phyloP scores from a whole-genome alignment of 495 filamentous ascomycete genomes.

The Tuber magnatum region DNA sequence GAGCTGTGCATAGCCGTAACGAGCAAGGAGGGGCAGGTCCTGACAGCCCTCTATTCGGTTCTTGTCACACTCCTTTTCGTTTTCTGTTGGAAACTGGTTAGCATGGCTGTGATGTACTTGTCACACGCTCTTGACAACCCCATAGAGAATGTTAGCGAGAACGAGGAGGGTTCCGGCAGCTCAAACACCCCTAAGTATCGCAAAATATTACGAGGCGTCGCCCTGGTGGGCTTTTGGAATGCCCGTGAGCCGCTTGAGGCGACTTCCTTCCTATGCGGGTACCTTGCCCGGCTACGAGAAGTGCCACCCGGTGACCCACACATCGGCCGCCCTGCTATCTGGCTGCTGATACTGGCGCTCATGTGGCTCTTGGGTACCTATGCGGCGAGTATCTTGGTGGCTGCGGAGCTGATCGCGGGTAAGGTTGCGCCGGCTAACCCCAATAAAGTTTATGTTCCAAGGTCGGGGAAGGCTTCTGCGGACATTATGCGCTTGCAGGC shows the following conservation, averaged over 20 bases:
- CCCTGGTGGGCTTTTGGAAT: not conserved
- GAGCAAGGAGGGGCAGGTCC: not conserved
- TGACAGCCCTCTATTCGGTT: not conserved
- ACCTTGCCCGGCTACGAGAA: not conserved
- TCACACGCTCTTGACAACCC: not conserved
- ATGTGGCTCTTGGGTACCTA: not conserved
- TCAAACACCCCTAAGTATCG: not conserved
- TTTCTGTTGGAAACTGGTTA: not conserved
- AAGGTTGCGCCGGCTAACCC: not conserved
- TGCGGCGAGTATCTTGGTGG: not conserved
- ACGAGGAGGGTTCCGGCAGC: too few species aligned
- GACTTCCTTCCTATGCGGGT: not conserved
- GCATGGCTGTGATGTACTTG: not conserved
- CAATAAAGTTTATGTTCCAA: not conserved
- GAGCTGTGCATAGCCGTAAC: not conserved
- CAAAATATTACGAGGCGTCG: not conserved
- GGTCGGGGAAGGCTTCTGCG: not conserved
- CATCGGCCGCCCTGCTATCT: too few species aligned
- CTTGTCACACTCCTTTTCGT: not conserved
- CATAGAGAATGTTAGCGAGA: too few species aligned
- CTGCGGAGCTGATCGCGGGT: not conserved
- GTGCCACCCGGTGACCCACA: rapidly evolving
- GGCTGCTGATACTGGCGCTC: not conserved
- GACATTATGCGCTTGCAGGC: not conserved
- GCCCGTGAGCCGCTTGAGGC: not conserved